A percentile compares a stretch with the other conserved stretches of the same genome.
phyloP scores from a whole-genome alignment of 1,139 yeast genomes.

The Debaryomyces udenii region DNA sequence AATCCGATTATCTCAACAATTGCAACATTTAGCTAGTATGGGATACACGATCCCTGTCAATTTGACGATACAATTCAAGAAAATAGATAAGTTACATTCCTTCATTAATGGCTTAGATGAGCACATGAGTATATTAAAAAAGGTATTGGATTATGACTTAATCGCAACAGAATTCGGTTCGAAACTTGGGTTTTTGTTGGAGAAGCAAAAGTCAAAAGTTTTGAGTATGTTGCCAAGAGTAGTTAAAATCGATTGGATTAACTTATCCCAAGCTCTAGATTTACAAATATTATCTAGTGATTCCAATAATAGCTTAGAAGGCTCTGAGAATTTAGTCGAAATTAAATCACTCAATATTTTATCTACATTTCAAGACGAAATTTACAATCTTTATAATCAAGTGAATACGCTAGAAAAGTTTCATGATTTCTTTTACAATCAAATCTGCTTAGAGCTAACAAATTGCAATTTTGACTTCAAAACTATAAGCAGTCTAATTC shows the following conservation, averaged over 20 bases:
- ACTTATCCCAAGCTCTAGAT: slow-evolving; percentile 55
- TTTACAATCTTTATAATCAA: slow-evolving; percentile 31
- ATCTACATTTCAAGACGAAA: slow-evolving; percentile 40
- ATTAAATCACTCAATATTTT: slow-evolving; percentile 43
- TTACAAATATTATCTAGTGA: slow-evolving; percentile 23
- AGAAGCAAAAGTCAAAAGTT: slow-evolving; percentile 38
- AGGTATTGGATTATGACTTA: slow-evolving; percentile 25
- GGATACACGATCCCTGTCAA: slow-evolving; percentile 61
- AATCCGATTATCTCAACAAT: slow-evolving; percentile 53
- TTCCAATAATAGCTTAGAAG: slow-evolving; percentile 8
- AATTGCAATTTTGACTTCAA: slow-evolving; percentile 29
- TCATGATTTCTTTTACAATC: slow-evolving; percentile 22
- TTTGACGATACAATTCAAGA: slow-evolving; percentile 38
- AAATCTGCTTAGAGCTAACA: slow-evolving; percentile 27
- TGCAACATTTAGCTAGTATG: slow-evolving; percentile 52
- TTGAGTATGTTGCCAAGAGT: slow-evolving; percentile 28
- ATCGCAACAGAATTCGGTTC: slow-evolving; percentile 28
- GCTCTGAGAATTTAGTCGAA: slow-evolving; percentile 35
- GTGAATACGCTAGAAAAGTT: slow-evolving; percentile 34
- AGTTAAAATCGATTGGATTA: slow-evolving; percentile 55
- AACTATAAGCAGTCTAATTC: slow-evolving; percentile 23
- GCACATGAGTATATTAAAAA: slow-evolving; percentile 32
- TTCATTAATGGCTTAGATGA: slow-evolving; percentile 60
- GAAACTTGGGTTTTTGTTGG: slow-evolving; percentile 47
- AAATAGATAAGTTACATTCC: slow-evolving; percentile 56